Base-by-base conservation (phyloP, 345 rosid genomes). In the Mallotus nudiflorus region DNA sequence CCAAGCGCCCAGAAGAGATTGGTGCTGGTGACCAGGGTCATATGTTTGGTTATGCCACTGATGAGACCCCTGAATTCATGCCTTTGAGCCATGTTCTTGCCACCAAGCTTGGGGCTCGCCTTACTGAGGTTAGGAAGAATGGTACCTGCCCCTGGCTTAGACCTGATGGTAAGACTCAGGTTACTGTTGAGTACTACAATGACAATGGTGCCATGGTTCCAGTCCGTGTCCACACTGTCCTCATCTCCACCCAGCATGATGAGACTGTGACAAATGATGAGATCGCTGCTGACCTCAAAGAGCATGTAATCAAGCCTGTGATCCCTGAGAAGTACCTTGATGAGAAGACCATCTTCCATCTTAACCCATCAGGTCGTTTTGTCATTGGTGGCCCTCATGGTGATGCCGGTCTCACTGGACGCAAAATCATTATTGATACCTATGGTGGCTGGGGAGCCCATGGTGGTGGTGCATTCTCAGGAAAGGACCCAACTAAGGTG, bases 21-120 rank as follows among this genome's bases (percentile, higher is more conserved):
- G 81, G 81, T 62, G 81, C 81, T 3, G 81, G 81, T 68, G 81
- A 77, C 77, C 81, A 77, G 61, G 81, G 81, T 25, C 81, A 77
- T 35, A 77, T 77, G 81, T 77, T 77, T 64, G 81, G 81, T 40
- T 77, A 77, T 55, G 81, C 81, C 20, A 77, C 81, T 8, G 81
- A 77, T 58, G 81, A 77, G 67, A 77, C 81, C 22, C 77, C 81
- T 2, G 81, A 77, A 31, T 63, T 29, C 15, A 77, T 77, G 81
- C 81, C 81, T 29, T 56, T 77, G 81, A 77, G 73, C 71, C 81
- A 77, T 63, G 81, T 73, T 55, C 77, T 77, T 28, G 81, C 81
- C 39, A 77, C 81, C 73, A 77, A 73, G 77, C 77, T 77, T 15
- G 81, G 81, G 9, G 81, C 81, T 27, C 66, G 69, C 45, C 77